Base-by-base conservation (phyloP, 2,329 filamentous ascomycete genomes). In the Ophiostoma tasmaniense region DNA sequence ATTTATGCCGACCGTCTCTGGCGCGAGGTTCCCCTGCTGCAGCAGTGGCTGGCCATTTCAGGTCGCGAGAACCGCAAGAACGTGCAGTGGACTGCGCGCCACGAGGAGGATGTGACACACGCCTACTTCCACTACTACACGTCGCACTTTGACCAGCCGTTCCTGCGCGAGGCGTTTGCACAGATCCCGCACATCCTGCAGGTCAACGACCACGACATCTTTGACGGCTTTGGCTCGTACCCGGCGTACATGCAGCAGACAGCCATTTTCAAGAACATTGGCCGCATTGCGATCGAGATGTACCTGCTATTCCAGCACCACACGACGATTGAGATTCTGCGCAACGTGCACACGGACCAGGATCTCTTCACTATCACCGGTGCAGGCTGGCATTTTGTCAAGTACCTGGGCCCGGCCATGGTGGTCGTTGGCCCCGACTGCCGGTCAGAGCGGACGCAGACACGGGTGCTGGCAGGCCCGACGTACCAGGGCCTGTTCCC, bases 101-200 rank as follows among this genome's bases (percentile, higher is more conserved):
- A 98, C 74, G 93, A 99, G 76, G 94, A 99, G 76, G 95, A 99
- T 76, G 92, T 97, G 22, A 89, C 90, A 1, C 93, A 98, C 79
- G 93, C 95, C 8, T 99, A 97, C 80, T 99, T 99, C 79, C 95
- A 99, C 78, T 99, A 97, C 78, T 99, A 99, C 77, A 97, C 93
- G 1, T 97, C 93, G 74, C 94, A 98, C 78, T 98, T 99, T 77
- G 95, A 99, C 76, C 95, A 99, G 79, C 93, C 94, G 7, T 94
- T 96, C 78, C 79, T 99, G 73, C 84, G 95, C 71, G 95, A 99
- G 79, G 93, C 94, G 0, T 99, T 97, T 81, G 95, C 95, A 28
- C 95, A 99, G 80, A 97, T 99, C 71, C 95, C 95, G 55, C 93
- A 97, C 76, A 83, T 99, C 67, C 84, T 96, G 74, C 92, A 96